Conservation (phyloP, 768 basidiomycete genomes). For the Steccherinum ochraceum region DNA sequence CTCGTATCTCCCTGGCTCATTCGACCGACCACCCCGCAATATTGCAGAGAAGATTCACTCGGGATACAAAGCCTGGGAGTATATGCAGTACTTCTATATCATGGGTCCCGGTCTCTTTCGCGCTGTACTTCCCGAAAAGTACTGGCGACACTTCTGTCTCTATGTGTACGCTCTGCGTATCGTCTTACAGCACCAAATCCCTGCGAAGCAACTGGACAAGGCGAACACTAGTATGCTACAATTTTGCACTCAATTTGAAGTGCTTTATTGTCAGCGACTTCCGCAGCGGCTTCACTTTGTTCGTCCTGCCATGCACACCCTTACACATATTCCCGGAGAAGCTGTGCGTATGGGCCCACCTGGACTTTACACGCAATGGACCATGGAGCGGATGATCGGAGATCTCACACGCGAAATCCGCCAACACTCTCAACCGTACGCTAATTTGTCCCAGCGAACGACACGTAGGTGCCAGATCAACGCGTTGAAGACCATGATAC, state of each 20-base stretch:
- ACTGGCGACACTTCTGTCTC: constrained; percentile 22
- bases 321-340: constrained; percentile 24
- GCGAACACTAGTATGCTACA: constrained; percentile 19
- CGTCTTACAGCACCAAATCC: constrained; percentile 11
- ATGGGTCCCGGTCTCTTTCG: constrained; percentile 19
- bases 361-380: constrained; percentile 13
- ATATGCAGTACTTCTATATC: constrained; percentile 13
- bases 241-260: constrained; percentile 28
- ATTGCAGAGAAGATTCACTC: constrained; percentile 30
- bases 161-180: constrained; percentile 17
- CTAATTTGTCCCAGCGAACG: constrained; percentile 17
- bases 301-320: constrained; percentile 25
- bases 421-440: constrained; percentile 15
- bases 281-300: constrained; percentile 25
- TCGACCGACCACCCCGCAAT: constrained; percentile 35
- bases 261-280: constrained; percentile 25
- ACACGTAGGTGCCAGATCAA: constrained; percentile 14
- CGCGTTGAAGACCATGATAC: constrained; percentile 8
- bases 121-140: constrained; percentile 12
- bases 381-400: constrained; percentile 17
- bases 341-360: constrained; percentile 10
- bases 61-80: constrained; percentile 26
- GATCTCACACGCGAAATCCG: constrained; percentile 16
- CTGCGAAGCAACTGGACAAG: constrained; percentile 5
- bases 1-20: constrained; percentile 30